Percentiles rank a stretch among this genome's conserved stretches.
Evolutionary conservation across 805 yeast genomes (phyloP).

Genomic region (Metschnikowia matae): DNA sequence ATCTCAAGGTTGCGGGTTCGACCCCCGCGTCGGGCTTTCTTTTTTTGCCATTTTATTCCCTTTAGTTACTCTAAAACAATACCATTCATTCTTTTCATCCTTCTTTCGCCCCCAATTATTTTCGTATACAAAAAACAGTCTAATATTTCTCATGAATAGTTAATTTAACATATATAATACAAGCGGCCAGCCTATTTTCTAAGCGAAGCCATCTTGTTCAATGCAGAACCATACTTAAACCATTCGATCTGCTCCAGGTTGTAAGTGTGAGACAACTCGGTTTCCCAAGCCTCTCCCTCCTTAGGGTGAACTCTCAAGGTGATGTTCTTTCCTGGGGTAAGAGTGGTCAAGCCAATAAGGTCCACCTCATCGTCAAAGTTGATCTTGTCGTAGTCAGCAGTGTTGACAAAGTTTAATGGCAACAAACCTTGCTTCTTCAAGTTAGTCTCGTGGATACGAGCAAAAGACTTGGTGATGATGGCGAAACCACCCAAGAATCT

Average conservation of each 20-base stretch:
- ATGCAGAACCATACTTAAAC: slow-evolving; percentile 99
- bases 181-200: slow-evolving; percentile 6
- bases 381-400: slow-evolving; percentile 90
- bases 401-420: slow-evolving; percentile 90
- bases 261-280: slow-evolving; percentile 93
- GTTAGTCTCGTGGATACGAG: slow-evolving; percentile 99
- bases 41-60: slow-evolving; percentile 1
- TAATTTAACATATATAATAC: slow-evolving; percentile 7
- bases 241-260: slow-evolving; percentile 96
- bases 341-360: slow-evolving; percentile 73
- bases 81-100: not conserved
- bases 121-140: not conserved
- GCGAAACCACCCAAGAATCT: slow-evolving; percentile 98
- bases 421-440: slow-evolving; percentile 98
- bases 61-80: not conserved
- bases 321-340: slow-evolving; percentile 91
- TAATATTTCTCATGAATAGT: slow-evolving; percentile 7
- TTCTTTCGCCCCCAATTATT: not conserved
- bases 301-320: slow-evolving; percentile 69
- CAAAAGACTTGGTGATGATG: slow-evolving; percentile 95
- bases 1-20: slow-evolving; percentile 26
- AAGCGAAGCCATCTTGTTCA: slow-evolving; percentile 80
- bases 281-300: slow-evolving; percentile 81
- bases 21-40: slow-evolving; percentile 25
- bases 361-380: slow-evolving; percentile 87